Evolutionary conservation across 257 asterid species (phyloP).

Genomic region (Salvia splendens): DNA sequence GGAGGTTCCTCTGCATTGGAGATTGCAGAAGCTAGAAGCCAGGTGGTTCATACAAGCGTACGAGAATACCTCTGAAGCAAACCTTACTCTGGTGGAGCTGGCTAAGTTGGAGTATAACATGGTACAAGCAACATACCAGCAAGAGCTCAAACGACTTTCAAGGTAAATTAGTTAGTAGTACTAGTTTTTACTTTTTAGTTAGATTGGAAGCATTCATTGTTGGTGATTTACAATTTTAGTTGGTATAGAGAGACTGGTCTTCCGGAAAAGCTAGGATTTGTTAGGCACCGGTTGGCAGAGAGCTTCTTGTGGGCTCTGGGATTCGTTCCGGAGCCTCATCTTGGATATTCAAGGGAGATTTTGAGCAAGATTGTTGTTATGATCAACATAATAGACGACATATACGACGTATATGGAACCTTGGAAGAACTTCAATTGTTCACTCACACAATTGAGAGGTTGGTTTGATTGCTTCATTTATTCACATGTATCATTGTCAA

Average conservation of each 20-base stretch:
- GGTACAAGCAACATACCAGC: constrained; percentile 43
- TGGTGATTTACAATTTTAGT: neutral
- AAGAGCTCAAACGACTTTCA: constrained; percentile 42
- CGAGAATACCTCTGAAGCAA: constrained; percentile 16
- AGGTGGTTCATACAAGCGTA: constrained; percentile 46
- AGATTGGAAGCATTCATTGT: too few species aligned
- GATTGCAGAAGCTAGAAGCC: constrained; percentile 49
- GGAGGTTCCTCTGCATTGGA: constrained; percentile 62
- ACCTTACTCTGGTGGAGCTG: constrained; percentile 32
- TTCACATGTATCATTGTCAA: too few species aligned
- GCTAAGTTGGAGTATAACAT: constrained; percentile 43
- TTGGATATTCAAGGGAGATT: constrained; percentile 38
- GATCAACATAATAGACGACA: constrained; percentile 43
- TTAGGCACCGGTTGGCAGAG: constrained; percentile 55
- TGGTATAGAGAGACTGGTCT: constrained; percentile 40
- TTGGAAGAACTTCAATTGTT: constrained; percentile 48
- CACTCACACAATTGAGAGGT: constrained; percentile 50
- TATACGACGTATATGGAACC: constrained; percentile 55
- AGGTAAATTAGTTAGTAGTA: constrained; percentile 21
- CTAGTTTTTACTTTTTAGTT: too few species aligned
- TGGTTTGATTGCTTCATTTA: constrained; percentile 20
- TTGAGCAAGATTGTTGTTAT: constrained; percentile 33
- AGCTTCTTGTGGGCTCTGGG: constrained; percentile 48
- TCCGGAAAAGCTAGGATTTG: constrained; percentile 38
- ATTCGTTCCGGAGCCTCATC: constrained; percentile 35